phyloP scores from a whole-genome alignment of 1,284 basidiomycete genomes.

The Naganishia sp. region DNA sequence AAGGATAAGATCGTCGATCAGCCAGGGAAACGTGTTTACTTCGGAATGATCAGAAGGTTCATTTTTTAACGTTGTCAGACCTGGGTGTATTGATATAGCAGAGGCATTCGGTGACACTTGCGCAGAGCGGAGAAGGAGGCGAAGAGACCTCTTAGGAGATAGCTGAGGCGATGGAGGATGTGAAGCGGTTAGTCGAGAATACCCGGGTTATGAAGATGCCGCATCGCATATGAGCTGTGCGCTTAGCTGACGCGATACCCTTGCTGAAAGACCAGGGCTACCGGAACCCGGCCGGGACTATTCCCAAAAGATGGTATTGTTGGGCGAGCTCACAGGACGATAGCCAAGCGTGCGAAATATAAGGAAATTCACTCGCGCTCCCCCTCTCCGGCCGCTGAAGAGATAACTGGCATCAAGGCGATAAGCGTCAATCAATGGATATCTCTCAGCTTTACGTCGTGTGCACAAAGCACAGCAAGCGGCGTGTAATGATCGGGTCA shows the following conservation, averaged over 20 bases:
- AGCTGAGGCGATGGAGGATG: background rate
- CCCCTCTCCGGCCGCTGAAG: background rate
- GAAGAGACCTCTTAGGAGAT: no score
- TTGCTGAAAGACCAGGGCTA: background rate
- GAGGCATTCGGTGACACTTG: no score
- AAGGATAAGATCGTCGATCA: no score
- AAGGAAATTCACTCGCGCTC: background rate
- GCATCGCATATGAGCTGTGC: background rate
- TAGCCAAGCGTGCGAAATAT: background rate
- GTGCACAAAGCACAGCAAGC: constrained; percentile 3
- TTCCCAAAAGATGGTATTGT: constrained; percentile 7
- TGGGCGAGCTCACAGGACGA: constrained; percentile 2
- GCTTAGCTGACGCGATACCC: background rate
- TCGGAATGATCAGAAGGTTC: no score
- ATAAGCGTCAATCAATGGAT: constrained; percentile 1
- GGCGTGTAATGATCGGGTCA: background rate
- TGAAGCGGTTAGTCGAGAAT: background rate
- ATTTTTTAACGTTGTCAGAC: no score
- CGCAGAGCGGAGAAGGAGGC: no score
- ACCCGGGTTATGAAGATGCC: background rate
- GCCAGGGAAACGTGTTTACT: no score
- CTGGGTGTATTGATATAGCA: no score
- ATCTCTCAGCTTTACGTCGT: constrained; percentile 1
- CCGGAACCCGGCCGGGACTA: background rate
- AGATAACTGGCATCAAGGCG: background rate